A percentile compares a stretch with the other conserved stretches of the same genome.
phyloP scores from a whole-genome alignment of 306 rosid species.

The Cucumis hystrix region DNA sequence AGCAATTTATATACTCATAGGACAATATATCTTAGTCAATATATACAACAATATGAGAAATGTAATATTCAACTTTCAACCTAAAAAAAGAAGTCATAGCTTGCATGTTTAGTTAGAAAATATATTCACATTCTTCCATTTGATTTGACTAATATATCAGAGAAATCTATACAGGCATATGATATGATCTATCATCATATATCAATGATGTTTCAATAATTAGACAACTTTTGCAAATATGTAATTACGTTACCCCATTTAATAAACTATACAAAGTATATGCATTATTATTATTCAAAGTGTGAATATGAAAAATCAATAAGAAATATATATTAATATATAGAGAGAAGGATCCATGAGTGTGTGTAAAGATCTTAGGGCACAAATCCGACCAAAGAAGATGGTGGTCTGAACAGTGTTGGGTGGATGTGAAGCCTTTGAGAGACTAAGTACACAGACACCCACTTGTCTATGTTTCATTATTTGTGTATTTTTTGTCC shows the following conservation, averaged over 20 bases:
- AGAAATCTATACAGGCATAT: too few species aligned
- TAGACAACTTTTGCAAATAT: neutral
- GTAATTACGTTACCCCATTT: too few species aligned
- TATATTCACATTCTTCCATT: too few species aligned
- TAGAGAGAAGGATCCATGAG: neutral
- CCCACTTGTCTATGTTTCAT: slow-evolving; percentile 3
- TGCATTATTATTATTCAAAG: neutral
- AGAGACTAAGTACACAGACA: neutral
- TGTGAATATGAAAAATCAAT: neutral
- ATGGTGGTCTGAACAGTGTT: slow-evolving; percentile 7
- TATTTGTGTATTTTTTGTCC: neutral
- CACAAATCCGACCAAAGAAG: slow-evolving; percentile 2
- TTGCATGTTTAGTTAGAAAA: too few species aligned
- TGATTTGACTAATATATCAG: too few species aligned
- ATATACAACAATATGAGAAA: too few species aligned
- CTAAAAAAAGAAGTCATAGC: too few species aligned
- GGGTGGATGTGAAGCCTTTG: neutral
- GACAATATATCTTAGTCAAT: too few species aligned
- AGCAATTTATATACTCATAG: too few species aligned
- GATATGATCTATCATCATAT: neutral
- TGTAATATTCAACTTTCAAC: too few species aligned
- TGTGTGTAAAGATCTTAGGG: neutral
- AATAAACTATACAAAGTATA: neutral
- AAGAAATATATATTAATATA: too few species aligned
- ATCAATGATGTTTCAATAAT: neutral